phyloP scores from a whole-genome alignment of 1,139 yeast species.

The Candida sp. region DNA sequence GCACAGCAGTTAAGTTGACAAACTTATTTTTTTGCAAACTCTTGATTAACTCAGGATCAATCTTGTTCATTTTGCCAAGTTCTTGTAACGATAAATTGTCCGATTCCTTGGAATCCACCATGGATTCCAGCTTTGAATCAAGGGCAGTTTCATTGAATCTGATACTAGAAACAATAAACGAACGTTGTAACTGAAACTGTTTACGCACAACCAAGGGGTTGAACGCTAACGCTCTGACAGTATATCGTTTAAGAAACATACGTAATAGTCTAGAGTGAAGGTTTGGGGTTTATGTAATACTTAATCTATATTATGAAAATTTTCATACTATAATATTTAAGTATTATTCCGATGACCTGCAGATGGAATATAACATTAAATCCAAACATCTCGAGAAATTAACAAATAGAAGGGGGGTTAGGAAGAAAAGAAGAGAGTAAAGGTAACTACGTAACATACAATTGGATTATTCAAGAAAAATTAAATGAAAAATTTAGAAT shows the following conservation, averaged over 20 bases:
- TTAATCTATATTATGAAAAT: too few species aligned
- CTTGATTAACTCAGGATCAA: slow-evolving; percentile 1
- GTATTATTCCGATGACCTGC: neutral
- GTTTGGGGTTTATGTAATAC: neutral
- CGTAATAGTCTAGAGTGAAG: neutral
- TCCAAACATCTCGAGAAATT: too few species aligned
- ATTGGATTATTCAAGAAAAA: too few species aligned
- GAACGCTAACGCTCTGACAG: neutral
- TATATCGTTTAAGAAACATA: neutral
- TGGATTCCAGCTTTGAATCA: neutral
- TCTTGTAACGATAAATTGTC: neutral
- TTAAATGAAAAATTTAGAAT: too few species aligned
- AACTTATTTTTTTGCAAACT: slow-evolving; percentile 37
- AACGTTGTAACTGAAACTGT: neutral
- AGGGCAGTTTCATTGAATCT: neutral
- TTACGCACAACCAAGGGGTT: neutral
- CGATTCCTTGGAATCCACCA: neutral
- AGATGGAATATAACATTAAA: neutral
- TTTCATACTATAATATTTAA: too few species aligned
- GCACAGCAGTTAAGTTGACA: slow-evolving; percentile 70
- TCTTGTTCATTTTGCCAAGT: slow-evolving; percentile 1
- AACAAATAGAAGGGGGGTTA: too few species aligned
- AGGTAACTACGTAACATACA: too few species aligned
- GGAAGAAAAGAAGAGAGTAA: too few species aligned
- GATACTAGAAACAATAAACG: neutral